A percentile compares a stretch with the other conserved stretches of the same genome.
Conservation (phyloP, 2,329 filamentous ascomycete species). For the Cercospora sesami region DNA sequence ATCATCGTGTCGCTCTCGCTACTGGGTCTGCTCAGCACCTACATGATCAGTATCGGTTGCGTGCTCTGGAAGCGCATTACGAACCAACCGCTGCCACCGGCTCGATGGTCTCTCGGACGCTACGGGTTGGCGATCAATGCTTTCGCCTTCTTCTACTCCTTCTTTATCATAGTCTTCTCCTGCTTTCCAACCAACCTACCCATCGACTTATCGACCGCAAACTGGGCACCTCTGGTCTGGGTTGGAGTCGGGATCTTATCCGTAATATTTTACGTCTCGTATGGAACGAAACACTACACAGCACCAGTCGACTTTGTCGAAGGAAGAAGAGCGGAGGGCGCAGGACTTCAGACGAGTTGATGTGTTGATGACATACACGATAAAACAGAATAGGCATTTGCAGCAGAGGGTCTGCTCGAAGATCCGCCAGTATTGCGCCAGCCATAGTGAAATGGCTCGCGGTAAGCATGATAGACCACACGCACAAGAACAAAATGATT, state of each 20-base stretch:
- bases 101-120: constrained; percentile 33
- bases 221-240: constrained; percentile 38
- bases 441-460: background rate
- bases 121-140: constrained; percentile 33
- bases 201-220: constrained; percentile 30
- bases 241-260: constrained; percentile 32
- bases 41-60: constrained; percentile 42
- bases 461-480: background rate
- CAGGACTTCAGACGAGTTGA: constrained; percentile 32
- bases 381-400: background rate
- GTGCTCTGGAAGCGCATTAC: constrained; percentile 31
- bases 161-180: constrained; percentile 35
- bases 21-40: constrained; percentile 40
- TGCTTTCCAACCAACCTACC: constrained; percentile 37
- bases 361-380: background rate
- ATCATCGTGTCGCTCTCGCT: constrained; percentile 41
- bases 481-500: background rate
- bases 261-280: constrained; percentile 31
- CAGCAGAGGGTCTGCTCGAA: background rate
- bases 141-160: constrained; percentile 34
- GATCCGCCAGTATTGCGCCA: background rate
- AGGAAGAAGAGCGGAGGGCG: constrained; percentile 30
- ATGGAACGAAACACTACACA: constrained; percentile 34
- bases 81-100: constrained; percentile 30
- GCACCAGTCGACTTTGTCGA: constrained; percentile 36